Evolutionary conservation across 2,329 filamentous ascomycete genomes (phyloP).

Genomic region (Beauveria asiatica): DNA sequence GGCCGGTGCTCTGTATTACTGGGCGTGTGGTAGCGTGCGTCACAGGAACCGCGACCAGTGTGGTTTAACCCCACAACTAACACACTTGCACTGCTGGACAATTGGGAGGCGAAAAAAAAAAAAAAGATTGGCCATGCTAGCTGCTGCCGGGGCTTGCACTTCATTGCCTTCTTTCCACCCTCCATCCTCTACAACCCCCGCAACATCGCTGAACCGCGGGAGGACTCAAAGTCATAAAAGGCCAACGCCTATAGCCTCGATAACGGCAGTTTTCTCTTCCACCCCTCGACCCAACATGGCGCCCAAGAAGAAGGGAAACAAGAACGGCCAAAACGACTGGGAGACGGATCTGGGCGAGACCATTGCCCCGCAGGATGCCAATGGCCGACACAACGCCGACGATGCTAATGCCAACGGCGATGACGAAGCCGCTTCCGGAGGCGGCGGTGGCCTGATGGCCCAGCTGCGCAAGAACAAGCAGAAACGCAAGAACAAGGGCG

Average conservation of each 20-base stretch:
- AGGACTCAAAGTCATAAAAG: not conserved
- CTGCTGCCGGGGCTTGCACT: not conserved
- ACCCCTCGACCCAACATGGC: conserved; percentile 53
- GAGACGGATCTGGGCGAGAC: conserved; percentile 84
- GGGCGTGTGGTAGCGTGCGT: not conserved
- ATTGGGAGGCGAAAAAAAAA: conserved; percentile 3
- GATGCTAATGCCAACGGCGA: conserved; percentile 42
- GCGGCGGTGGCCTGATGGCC: conserved; percentile 64
- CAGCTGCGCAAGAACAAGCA: conserved; percentile 73
- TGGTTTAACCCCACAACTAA: conserved; percentile 1
- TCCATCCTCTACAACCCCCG: conserved; percentile 3
- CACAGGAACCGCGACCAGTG: not conserved
- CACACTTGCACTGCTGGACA: not conserved
- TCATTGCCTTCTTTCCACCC: not conserved
- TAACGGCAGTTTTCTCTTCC: not conserved
- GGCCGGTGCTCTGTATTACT: not conserved
- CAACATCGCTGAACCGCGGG: conserved; percentile 3
- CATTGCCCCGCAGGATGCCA: conserved; percentile 51
- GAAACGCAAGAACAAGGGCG: conserved; percentile 86
- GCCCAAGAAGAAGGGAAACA: conserved; percentile 87
- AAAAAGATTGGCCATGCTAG: not conserved
- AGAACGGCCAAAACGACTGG: conserved; percentile 84
- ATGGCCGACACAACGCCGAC: conserved; percentile 30
- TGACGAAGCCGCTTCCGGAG: conserved; percentile 44
- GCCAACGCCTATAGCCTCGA: not conserved